Conservation (phyloP, 2,329 filamentous ascomycete species). For the Celoporthe dispersa region DNA sequence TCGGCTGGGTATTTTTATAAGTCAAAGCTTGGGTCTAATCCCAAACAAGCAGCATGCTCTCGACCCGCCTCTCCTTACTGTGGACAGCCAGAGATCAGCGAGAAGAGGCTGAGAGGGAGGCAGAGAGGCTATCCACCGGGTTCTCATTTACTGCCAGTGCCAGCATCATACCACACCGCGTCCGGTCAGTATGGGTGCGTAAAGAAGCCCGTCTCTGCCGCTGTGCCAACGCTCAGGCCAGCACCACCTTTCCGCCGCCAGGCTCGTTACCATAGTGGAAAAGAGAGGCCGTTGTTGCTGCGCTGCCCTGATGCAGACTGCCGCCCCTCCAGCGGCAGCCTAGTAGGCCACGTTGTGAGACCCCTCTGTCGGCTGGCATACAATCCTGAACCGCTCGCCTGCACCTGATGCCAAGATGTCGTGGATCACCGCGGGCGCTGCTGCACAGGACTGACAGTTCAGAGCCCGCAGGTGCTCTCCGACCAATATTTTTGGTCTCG, state of each 20-base stretch:
- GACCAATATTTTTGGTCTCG: conserved; percentile 14
- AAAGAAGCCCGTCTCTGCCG: neutral
- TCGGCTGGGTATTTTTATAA: neutral
- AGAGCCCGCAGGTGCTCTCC: conserved; percentile 6
- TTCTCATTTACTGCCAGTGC: neutral
- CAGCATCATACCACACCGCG: neutral
- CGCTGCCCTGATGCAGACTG: neutral
- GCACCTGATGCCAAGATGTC: conserved; percentile 1
- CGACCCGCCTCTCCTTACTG: neutral
- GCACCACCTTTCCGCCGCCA: neutral
- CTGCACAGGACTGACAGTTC: neutral
- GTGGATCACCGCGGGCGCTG: neutral
- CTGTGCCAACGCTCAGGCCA: neutral
- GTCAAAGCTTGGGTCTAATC: conserved; percentile 2
- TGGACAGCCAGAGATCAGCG: neutral
- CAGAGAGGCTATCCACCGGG: neutral
- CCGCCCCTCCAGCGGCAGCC: neutral
- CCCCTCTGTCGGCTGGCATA: neutral
- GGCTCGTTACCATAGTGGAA: neutral
- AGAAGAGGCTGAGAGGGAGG: conserved; percentile 1
- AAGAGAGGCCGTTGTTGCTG: neutral
- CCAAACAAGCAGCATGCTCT: neutral
- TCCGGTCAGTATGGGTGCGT: neutral
- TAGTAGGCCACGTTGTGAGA: neutral
- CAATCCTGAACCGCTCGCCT: neutral